These are phyloP conservation scores for Talaromyces sp. DNA, from an alignment of 2,329 filamentous ascomycete genomes.

Conservation along the genomic window DNA sequence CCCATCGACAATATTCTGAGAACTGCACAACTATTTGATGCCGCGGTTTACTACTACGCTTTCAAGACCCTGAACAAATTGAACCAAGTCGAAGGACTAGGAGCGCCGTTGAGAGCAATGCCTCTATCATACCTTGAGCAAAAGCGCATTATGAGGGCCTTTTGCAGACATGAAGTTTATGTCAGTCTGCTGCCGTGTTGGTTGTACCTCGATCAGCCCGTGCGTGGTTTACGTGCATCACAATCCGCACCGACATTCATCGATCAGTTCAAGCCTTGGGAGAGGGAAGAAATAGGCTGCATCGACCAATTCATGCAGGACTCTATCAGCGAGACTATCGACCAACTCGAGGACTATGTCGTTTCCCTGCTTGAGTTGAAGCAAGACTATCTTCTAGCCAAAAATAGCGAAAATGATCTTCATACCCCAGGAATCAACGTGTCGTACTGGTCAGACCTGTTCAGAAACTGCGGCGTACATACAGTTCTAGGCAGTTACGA, in stretches of 20 bases:
- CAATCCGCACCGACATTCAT: background rate
- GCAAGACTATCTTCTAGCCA: background rate
- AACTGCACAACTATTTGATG: background rate
- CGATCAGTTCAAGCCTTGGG: background rate
- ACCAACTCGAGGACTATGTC: background rate
- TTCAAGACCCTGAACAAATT: background rate
- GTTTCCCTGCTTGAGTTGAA: background rate
- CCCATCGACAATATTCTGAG: background rate
- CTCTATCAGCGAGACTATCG: background rate
- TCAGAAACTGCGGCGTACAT: background rate
- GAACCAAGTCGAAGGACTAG: background rate
- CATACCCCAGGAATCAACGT: background rate
- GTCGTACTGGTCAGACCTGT: background rate
- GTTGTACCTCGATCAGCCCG: background rate
- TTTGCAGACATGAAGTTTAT: background rate
- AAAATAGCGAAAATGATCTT: background rate
- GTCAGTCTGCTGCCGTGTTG: background rate
- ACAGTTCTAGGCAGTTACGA: background rate
- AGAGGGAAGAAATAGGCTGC: background rate
- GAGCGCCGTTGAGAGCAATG: background rate
- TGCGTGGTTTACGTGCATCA: background rate
- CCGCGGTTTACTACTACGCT: background rate
- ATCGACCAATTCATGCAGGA: background rate
- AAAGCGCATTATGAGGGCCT: background rate
- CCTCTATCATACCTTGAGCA: background rate